These are phyloP conservation scores for Rhypophila decipiens DNA, from an alignment of 495 filamentous ascomycete species.

Conservation along the genomic window DNA sequence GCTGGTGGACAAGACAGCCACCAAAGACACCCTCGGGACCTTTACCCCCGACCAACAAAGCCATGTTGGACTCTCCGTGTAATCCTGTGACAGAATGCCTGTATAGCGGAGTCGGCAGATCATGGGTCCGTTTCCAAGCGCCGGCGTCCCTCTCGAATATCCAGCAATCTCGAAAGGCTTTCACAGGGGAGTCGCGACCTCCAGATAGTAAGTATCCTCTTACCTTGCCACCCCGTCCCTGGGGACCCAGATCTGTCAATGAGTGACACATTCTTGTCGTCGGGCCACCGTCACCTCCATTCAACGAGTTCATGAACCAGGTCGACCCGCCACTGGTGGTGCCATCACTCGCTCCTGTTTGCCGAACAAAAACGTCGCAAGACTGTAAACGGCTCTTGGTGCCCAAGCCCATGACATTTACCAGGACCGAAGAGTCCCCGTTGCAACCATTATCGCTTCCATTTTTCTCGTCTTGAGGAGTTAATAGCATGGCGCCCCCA, in stretches of 20 bases:
- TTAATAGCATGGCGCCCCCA: constrained; percentile 25
- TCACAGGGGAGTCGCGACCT: constrained; percentile 68
- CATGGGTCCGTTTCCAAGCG: constrained; percentile 55
- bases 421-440: constrained; percentile 13
- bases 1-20: constrained; percentile 61
- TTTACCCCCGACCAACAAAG: constrained; percentile 20
- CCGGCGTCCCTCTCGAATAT: constrained; percentile 42
- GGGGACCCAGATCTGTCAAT: constrained; percentile 53
- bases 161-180: constrained; percentile 67
- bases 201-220: constrained; percentile 67
- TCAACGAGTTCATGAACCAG: constrained; percentile 21
- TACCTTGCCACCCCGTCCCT: too few species aligned
- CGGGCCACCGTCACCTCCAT: constrained; percentile 29
- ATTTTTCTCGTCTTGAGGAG: constrained; percentile 4
- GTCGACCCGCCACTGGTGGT: background rate
- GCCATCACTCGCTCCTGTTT: constrained; percentile 19
- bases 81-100: constrained; percentile 63
- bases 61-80: constrained; percentile 44
- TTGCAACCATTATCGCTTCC: too few species aligned
- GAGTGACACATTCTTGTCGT: constrained; percentile 70
- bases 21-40: constrained; percentile 33
- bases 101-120: constrained; percentile 60
- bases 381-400: constrained; percentile 51
- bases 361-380: constrained; percentile 62
- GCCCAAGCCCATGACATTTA: constrained; percentile 56